phyloP scores from a whole-genome alignment of 805 yeast species.

The Komagataella pseudopastoris region DNA sequence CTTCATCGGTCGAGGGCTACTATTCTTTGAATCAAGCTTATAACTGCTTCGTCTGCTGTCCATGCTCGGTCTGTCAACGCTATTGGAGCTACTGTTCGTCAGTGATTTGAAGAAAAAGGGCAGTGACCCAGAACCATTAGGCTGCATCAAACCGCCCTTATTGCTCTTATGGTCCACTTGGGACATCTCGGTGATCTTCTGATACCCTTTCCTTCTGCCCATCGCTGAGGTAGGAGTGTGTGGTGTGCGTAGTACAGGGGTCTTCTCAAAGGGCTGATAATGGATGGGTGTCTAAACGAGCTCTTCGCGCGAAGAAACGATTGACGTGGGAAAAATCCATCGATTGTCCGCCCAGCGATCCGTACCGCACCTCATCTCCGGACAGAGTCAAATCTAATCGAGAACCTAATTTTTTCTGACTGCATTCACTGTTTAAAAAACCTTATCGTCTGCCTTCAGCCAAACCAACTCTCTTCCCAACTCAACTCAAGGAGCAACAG shows the following conservation, averaged over 20 bases:
- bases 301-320: background rate
- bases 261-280: background rate
- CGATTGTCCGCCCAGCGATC: background rate
- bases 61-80: background rate
- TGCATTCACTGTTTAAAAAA: background rate
- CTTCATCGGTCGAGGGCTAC: conserved; percentile 24
- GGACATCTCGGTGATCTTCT: conserved; percentile 14
- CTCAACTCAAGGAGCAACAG: conserved; percentile 1
- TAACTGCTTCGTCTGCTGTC: background rate
- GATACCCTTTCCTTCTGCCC: conserved; percentile 18
- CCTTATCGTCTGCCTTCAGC: background rate
- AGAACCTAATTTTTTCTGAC: background rate
- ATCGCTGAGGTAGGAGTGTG: conserved; percentile 1
- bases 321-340: no score
- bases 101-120: conserved; percentile 14
- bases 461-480: background rate
- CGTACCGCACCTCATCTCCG: background rate
- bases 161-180: conserved; percentile 11
- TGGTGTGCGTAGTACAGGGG: background rate
- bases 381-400: conserved; percentile 1
- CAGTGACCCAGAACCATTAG: conserved; percentile 3
- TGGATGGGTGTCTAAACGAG: background rate
- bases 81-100: conserved; percentile 1
- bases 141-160: conserved; percentile 3
- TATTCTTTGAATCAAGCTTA: conserved; percentile 7